A percentile compares a stretch with the other conserved stretches of the same genome.
Conservation (phyloP, 2,329 filamentous ascomycete genomes). For the Penicillium olsonii region DNA sequence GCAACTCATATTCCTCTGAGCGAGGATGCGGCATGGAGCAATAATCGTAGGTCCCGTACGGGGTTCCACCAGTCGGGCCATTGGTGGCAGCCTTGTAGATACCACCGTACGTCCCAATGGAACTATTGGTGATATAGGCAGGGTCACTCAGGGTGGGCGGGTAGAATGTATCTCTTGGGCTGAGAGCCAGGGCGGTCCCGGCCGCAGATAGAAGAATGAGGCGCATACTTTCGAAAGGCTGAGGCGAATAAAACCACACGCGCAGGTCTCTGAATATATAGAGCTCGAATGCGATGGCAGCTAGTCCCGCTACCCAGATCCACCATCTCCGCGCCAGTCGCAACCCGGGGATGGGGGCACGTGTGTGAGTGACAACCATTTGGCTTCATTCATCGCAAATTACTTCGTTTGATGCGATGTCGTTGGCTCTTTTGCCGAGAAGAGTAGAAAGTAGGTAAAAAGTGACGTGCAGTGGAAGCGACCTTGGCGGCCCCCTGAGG, state of each 20-base stretch:
- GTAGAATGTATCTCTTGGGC: conserved; percentile 34
- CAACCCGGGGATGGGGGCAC: conserved; percentile 1
- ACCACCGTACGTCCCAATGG: conserved; percentile 40
- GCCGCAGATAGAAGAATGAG: conserved; percentile 7
- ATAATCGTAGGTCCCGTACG: conserved; percentile 41
- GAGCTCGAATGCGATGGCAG: neutral
- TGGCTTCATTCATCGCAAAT: neutral
- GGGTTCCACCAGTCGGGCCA: conserved; percentile 21
- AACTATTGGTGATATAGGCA: conserved; percentile 38
- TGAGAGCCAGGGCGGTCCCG: conserved; percentile 10
- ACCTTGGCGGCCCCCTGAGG: neutral
- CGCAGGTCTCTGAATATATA: conserved; percentile 1
- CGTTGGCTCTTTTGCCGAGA: no score
- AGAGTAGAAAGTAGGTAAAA: no score
- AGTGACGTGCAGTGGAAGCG: no score
- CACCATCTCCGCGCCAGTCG: conserved; percentile 2
- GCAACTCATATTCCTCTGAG: conserved; percentile 32
- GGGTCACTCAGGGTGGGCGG: conserved; percentile 39
- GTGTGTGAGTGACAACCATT: conserved; percentile 2
- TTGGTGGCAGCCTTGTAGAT: conserved; percentile 33
- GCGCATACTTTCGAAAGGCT: conserved; percentile 10
- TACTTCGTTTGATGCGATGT: no score
- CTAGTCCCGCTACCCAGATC: neutral
- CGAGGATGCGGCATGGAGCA: conserved; percentile 45
- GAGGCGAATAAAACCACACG: neutral